Base-by-base conservation (phyloP, 1,139 yeast genomes). In the Meyerozyma smithsonii region DNA sequence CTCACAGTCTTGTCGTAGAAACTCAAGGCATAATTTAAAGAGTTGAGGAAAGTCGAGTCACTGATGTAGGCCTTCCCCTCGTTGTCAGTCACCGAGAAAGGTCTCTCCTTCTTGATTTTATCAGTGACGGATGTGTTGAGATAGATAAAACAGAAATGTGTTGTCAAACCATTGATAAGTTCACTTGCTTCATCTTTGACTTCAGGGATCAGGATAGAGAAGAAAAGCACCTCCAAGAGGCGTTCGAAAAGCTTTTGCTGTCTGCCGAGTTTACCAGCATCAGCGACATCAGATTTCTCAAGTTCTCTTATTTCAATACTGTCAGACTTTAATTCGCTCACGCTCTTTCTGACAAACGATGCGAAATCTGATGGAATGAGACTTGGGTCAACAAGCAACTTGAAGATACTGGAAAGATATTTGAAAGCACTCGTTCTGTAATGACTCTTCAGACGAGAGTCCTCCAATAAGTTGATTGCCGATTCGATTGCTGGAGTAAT, bases 401-500 rank as follows among this genome's bases (percentile, higher is more conserved):
- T 76, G 52, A 88, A 66, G 1, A 86, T 77, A 3, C 82, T 70
- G 1, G 82, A 69, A 43, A 92, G 64, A 49, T 88, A 85, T 40
- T 78, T 74, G 68, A 77, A 90, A 0, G 97, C 95, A 52, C 85
- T 81, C 8, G 78, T 68, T 44, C 94, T 71, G 58, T 87, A 86
- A 51, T 83, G 88, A 2, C 69, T 56, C 46, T 82, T 80, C 35
- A 75, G 68, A 38, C 87, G 70, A 4, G 78, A 76, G 52, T 87
- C 90, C 44, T 84, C 87, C 38, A 90, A 62, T 17, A 78, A 62
- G 36, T 68, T 76, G 34, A 62, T 82, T 0, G 97, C 97, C 4
- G 92, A 77, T 34, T 78, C 74, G 3, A 92, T 72, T 19, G 95
- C 96, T 0, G 96, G 86, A 0, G 96, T 83, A 17, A 92, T 70